Base-by-base conservation (phyloP, 805 yeast genomes). In the Lachancea fermentati region DNA sequence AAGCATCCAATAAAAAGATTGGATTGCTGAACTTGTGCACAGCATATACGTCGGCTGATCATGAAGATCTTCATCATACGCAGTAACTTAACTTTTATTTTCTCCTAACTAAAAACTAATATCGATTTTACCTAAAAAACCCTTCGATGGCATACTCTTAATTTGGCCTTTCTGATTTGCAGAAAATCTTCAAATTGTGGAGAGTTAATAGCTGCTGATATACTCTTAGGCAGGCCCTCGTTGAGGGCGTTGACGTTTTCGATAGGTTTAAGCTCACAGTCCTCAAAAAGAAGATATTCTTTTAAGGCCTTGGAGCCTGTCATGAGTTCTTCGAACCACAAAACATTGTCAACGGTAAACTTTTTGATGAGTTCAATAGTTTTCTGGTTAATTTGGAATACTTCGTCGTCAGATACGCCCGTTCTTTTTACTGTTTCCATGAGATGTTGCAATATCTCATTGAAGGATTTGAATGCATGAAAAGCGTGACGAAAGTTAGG, bases 401-500 rank as follows among this genome's bases (percentile, higher is more conserved):
- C 35, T 22, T 36, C 37, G 8, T 29, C 24, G 17, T 48, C 49
- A 9, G 44, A 25, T 5, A 17, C 28, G 4, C 55, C 53, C 1
- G 51, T 41, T 9, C 37, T 35, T 25, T 37, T 31, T 5, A 45
- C 49, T 15, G 37, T 48, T 30, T 36, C 41, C 19, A 45, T 24
- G 24, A 54, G 37, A 13, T 35, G 24, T 13, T 36, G 37, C 14
- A 43, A 35, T 9, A 49, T 44, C n/a, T 32, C 13, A 32, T 49
- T 46, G 14, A 54, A 41, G 15, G 43, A 12, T 30, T 55, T 53
- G 35, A 47, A 51, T 2, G 47, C 39, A 19, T 44, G 38, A 32
- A 55, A 57, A n/a, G 49, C 47, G 4, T 34, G 39, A 11, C 50
- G 47, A 30, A 57, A 57, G 36, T 52, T 48, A 1, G 48, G 32